Conservation (phyloP, 768 basidiomycete species). For the Boletus coccyginus region DNA sequence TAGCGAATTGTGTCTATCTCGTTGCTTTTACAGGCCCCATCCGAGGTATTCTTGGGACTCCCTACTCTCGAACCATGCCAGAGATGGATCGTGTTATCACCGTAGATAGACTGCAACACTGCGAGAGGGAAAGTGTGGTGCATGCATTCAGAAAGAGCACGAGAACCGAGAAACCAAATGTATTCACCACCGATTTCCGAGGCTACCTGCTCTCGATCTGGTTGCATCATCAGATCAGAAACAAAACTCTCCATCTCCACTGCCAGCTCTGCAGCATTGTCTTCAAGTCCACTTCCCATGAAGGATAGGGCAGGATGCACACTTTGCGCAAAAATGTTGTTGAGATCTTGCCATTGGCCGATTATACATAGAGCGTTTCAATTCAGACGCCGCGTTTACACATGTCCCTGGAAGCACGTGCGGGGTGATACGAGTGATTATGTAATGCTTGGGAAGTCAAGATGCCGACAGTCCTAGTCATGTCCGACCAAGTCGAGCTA, state of each 20-base stretch:
- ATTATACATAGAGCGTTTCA: not conserved
- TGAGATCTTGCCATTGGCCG: not conserved
- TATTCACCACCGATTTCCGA: constrained; percentile 46
- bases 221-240: constrained; percentile 29
- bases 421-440: too few species aligned
- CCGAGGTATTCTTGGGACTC: constrained; percentile 5
- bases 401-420: too few species aligned
- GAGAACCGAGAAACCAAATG: not conserved
- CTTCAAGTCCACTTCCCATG: constrained; percentile 18
- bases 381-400: constrained; percentile 4
- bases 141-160: not conserved
- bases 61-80: constrained; percentile 44
- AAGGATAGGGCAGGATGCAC: not conserved
- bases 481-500: too few species aligned
- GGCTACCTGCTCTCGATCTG: constrained; percentile 43
- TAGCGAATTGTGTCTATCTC: constrained; percentile 53
- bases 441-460: too few species aligned
- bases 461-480: too few species aligned
- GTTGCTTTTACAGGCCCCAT: constrained; percentile 14
- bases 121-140: constrained; percentile 5
- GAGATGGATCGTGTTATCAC: constrained; percentile 58
- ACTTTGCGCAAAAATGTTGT: constrained; percentile 7
- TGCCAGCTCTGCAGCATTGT: constrained; percentile 10
- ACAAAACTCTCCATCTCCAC: constrained; percentile 27
- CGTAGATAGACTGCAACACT: constrained; percentile 84